Base-by-base conservation (phyloP, 768 basidiomycete species). In the Sporobolomyces roseus region DNA sequence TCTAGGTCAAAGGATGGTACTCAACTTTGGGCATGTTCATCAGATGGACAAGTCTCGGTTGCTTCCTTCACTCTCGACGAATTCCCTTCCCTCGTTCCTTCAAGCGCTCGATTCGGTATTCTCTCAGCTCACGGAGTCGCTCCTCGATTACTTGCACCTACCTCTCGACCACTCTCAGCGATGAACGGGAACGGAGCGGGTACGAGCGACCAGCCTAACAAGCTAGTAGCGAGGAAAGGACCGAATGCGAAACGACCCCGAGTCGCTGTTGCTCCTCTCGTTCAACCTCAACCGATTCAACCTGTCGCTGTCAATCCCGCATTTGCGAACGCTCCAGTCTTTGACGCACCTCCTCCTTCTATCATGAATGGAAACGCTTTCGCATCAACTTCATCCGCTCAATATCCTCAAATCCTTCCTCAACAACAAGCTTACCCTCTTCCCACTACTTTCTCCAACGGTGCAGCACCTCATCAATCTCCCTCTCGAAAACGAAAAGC, bases 21-120 rank as follows among this genome's bases (percentile, higher is more conserved):
- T 53, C 52, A 36, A 53, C 19, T 53, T 53, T 36, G 25, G 9
- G 9, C 25, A 71, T 91, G 90, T 67, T 96, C 93, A 1, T 94
- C 92, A 0, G 96, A 99, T 53, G 54, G 38, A 6, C 23, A 55
- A 36, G 54, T n/a, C 54, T 21, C 35, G 54, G 7, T 35, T 35
- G 8, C 23, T 55, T 10, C 54, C 38, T 16, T 36, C 33, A n/a
- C 54, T 55, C 21, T 55, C 54, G 54, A 55, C 54, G 4, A 50
- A 12, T 10, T 27, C 49, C 17, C 23, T 17, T 74, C 78, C 12
- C 66, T 78, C 33, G 75, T 73, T 33, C 71, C 74, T 48, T 77
- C 85, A 2, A 84, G 86, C 6, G 65, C 73, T 36, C 91, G 21
- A 48, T 48, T 48, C 17, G 46, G 23, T 9, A 17, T 48, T 9